A percentile compares a stretch with the other conserved stretches of the same genome.
Conservation (phyloP, 768 basidiomycete genomes). For the Scleroderma bovista region DNA sequence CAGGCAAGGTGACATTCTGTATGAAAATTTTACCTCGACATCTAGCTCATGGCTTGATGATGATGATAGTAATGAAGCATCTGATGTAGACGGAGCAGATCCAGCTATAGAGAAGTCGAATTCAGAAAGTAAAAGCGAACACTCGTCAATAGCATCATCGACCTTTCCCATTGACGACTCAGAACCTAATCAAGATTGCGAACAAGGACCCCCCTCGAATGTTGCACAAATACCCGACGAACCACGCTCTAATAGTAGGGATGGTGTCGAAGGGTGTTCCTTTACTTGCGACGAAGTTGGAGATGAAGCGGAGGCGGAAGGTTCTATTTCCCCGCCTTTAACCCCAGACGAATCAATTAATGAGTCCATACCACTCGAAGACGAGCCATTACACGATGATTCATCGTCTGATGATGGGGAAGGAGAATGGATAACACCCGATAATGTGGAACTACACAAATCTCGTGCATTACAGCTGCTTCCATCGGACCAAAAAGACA, state of each 20-base stretch:
- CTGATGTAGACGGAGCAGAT: not conserved
- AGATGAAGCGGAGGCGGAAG: constrained; percentile 28
- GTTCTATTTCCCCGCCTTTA: constrained; percentile 3
- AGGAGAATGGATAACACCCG: constrained; percentile 96
- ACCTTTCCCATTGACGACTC: constrained; percentile 1
- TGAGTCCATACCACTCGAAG: not conserved
- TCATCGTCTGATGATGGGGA: constrained; percentile 75
- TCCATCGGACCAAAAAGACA: constrained; percentile 41
- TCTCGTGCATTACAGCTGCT: constrained; percentile 81
- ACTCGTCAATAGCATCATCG: not conserved
- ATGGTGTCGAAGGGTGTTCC: constrained; percentile 22
- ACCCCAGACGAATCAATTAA: not conserved
- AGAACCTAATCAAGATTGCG: not conserved
- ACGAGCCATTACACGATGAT: constrained; percentile 58
- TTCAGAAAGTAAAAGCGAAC: constrained; percentile 2
- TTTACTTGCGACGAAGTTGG: constrained; percentile 44
- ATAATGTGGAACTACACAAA: constrained; percentile 81
- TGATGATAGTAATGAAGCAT: too few species aligned
- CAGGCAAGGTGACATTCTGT: not conserved
- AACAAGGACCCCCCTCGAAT: not conserved
- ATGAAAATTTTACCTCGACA: too few species aligned
- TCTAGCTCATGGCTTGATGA: too few species aligned
- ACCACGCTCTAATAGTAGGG: not conserved
- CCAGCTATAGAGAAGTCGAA: not conserved
- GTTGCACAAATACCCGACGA: constrained; percentile 3